Evolutionary conservation across 495 filamentous ascomycete species (phyloP), one percentile per base, ranked within the genome.

Genomic region (Penicillium samsonianum): DNA sequence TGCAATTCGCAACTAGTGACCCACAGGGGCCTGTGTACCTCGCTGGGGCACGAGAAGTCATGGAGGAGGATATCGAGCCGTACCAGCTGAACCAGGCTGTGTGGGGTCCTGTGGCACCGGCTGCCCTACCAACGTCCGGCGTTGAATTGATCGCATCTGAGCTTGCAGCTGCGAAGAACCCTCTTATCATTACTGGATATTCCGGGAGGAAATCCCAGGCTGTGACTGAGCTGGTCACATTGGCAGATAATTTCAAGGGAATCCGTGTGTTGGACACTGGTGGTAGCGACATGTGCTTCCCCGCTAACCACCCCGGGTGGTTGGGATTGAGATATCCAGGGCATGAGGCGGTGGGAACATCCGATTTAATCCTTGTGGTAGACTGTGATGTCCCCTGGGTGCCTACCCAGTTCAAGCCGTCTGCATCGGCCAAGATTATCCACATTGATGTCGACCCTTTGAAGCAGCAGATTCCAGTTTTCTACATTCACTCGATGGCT

Each of bases 211-310:
- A 90, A 33, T 84, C 90, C 53, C 74, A 75, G n/a, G 76, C 87
- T 3, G 85, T 90, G 31, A 73, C 65, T 19, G 89, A 88, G 55
- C 72, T 98, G 53, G 89, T 98, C 3, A 82, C 83, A 31, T 69
- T 98, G 38, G 90, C 91, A 11, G 79, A 95, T 69, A 84, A 78
- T 1, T 82, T 96, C 53, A 91, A 90, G 75, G 88, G 82, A 17
- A 80, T 85, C 52, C 81, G 80, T 12, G 90, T 98, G 17, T 72
- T 98, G 26, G 93, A 98, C 69, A 92, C 91, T 1, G 90, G 90
- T 23, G 92, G 91, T 33, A 89, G 89, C 65, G 93, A 98, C 68
- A 94, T 98, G 93, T 95, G 90, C 65, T 97, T 97, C 73, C 93
- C 93, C 3, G 88, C 86, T 2, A 79, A 92, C 50, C 92, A 96